A percentile compares a stretch with the other conserved stretches of the same genome.
These are phyloP conservation scores for Candida argentea DNA, from an alignment of 805 yeast genomes.

Conservation along the genomic window DNA sequence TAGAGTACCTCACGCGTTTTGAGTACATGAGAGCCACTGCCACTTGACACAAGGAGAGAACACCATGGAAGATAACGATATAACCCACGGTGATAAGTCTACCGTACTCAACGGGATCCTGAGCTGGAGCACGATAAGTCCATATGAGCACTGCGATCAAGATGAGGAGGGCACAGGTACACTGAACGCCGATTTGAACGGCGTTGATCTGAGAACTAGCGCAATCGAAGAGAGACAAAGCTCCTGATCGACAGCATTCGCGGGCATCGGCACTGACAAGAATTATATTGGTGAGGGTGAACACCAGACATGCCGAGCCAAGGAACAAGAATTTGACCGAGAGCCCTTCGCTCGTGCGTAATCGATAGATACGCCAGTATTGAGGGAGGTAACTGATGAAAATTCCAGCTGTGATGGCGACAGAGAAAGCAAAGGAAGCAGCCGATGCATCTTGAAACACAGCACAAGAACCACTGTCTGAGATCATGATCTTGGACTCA, in stretches of 20 bases:
- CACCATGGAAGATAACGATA: conserved; percentile 27
- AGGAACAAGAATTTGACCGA: conserved; percentile 63
- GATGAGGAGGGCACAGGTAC: conserved; percentile 48
- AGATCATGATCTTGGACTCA: too few relatives aligned
- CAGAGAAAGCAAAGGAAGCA: conserved; percentile 38
- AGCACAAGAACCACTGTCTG: too few relatives aligned
- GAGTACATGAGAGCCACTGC: conserved; percentile 20
- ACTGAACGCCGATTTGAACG: conserved; percentile 56
- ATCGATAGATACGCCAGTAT: conserved; percentile 44
- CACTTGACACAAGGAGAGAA: conserved; percentile 23
- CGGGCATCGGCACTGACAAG: conserved; percentile 53
- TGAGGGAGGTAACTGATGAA: conserved; percentile 69
- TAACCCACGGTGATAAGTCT: conserved; percentile 32
- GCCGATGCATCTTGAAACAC: conserved; percentile 41
- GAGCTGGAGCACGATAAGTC: conserved; percentile 37
- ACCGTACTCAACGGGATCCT: conserved; percentile 34
- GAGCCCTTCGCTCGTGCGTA: conserved; percentile 67
- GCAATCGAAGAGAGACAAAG: conserved; percentile 46
- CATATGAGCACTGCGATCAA: conserved; percentile 42
- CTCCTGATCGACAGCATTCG: conserved; percentile 43
- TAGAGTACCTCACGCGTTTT: conserved; percentile 15
- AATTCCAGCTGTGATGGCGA: conserved; percentile 55
- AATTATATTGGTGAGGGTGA: conserved; percentile 57
- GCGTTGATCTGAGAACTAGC: conserved; percentile 56
- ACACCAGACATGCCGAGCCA: conserved; percentile 60